A percentile compares a stretch with the other conserved stretches of the same genome.
phyloP scores from a whole-genome alignment of 73 alveolate species.

The Paramecium tetraurelia region DNA sequence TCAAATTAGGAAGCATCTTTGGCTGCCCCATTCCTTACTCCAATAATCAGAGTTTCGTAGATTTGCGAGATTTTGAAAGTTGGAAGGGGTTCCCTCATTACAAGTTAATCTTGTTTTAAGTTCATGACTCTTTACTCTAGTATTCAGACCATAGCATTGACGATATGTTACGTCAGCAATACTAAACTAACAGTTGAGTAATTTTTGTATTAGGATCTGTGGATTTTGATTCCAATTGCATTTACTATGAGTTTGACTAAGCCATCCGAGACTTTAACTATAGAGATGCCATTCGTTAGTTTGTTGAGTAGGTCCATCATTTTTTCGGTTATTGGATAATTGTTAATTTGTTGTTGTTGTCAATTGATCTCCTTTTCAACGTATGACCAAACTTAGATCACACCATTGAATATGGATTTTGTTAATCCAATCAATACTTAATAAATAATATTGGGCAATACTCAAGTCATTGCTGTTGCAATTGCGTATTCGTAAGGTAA shows the following conservation, averaged over 20 bases:
- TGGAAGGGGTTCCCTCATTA: constrained; percentile 90
- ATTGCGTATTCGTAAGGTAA: background rate
- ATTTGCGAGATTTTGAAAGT: constrained; percentile 75
- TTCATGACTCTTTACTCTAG: constrained; percentile 91
- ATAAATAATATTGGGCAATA: background rate
- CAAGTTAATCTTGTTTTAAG: constrained; percentile 88
- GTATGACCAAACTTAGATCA: background rate
- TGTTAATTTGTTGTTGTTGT: background rate
- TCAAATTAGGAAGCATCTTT: constrained; percentile 87
- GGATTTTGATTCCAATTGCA: constrained; percentile 82
- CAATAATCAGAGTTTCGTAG: constrained; percentile 67
- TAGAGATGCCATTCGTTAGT: background rate
- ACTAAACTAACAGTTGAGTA: constrained; percentile 79
- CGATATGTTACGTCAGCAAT: constrained; percentile 68
- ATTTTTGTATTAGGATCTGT: constrained; percentile 85
- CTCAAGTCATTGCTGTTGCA: background rate
- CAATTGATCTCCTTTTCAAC: background rate
- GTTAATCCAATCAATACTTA: background rate
- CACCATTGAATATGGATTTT: background rate
- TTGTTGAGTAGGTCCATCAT: background rate
- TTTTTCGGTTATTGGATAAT: background rate
- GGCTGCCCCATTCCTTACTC: constrained; percentile 89
- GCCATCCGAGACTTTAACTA: constrained; percentile 37
- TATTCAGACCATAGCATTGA: constrained; percentile 81
- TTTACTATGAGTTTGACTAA: constrained; percentile 84